Conservation (phyloP, 2,329 filamentous ascomycete species). For the Aspergillus novofumigatus region DNA sequence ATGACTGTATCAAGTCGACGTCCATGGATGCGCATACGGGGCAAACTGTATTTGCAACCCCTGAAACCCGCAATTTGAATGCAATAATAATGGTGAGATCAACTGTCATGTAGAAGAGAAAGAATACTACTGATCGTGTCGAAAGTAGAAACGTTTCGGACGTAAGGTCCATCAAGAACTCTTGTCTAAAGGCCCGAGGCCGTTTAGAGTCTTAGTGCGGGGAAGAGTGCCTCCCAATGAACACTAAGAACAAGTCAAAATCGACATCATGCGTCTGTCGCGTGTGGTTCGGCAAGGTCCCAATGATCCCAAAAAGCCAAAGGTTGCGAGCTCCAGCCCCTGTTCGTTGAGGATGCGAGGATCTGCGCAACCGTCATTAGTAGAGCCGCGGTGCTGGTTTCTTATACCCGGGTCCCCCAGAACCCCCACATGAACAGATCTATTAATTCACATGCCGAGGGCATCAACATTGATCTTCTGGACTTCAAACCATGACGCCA, state of each 20-base stretch:
- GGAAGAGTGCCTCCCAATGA: not conserved
- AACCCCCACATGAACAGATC: not conserved
- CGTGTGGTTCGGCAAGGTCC: not conserved
- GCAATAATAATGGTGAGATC: not conserved
- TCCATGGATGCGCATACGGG: not conserved
- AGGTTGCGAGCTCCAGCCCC: not conserved
- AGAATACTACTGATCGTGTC: not conserved
- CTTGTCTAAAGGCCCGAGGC: not conserved
- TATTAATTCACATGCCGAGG: not conserved
- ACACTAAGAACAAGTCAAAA: not conserved
- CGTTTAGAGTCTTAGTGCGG: not conserved
- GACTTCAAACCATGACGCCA: not conserved
- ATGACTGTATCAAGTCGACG: not conserved
- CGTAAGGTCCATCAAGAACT: not conserved
- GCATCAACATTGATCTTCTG: not conserved
- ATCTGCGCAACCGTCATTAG: not conserved
- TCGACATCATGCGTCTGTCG: not conserved
- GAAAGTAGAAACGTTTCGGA: not conserved
- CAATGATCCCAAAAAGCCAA: not conserved
- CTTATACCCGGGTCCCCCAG: not conserved
- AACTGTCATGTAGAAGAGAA: not conserved
- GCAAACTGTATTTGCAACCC: not conserved
- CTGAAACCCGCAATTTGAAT: not conserved
- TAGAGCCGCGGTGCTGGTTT: not conserved
- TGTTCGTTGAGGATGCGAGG: not conserved